These are phyloP conservation scores for Cadophora sp. DNA, from an alignment of 2,329 filamentous ascomycete genomes.

Conservation along the genomic window DNA sequence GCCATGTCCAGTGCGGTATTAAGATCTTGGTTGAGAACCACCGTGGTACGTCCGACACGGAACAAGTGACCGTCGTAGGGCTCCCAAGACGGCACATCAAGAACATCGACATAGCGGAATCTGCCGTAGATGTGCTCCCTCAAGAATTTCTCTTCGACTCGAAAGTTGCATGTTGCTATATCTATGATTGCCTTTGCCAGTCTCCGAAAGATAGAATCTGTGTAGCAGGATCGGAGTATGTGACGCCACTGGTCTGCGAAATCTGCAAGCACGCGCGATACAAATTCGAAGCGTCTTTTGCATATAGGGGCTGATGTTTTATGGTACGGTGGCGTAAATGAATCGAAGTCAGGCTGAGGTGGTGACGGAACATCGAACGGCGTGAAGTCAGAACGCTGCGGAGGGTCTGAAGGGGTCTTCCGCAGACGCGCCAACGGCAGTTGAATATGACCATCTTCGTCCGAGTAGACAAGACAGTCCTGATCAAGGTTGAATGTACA, in stretches of 20 bases:
- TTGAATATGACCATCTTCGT: not conserved
- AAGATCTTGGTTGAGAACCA: not conserved
- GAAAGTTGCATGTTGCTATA: conserved; percentile 2
- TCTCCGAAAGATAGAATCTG: not conserved
- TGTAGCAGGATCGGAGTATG: not conserved
- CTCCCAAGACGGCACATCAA: not conserved
- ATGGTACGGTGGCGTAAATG: not conserved
- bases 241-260: not conserved
- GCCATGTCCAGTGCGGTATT: not conserved
- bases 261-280: not conserved
- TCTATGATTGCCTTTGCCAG: not conserved
- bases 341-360: not conserved
- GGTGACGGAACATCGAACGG: not conserved
- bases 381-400: not conserved
- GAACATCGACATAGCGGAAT: not conserved
- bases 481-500: not conserved
- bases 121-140: not conserved
- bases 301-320: not conserved
- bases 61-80: not conserved
- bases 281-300: not conserved
- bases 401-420: not conserved
- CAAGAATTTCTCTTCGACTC: not conserved
- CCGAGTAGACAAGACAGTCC: not conserved
- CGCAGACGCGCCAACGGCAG: not conserved
- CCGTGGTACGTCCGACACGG: not conserved